Conservation (phyloP, 768 basidiomycete genomes). For the Psilocybe cyanescens region DNA sequence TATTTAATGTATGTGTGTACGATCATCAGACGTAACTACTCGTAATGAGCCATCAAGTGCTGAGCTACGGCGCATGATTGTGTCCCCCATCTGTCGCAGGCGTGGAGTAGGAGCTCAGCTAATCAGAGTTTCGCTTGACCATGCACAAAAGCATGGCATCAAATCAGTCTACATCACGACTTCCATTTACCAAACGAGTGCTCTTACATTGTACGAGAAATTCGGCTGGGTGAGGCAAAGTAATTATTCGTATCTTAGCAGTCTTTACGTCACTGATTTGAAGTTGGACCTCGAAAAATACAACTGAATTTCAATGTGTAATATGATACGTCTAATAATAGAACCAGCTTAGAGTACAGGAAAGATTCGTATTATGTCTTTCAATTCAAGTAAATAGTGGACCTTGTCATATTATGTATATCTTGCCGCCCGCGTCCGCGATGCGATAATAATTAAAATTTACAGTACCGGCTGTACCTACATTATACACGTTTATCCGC, state of each 20-base stretch:
- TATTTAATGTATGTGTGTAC: neutral
- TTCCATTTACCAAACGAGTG: conserved; percentile 1
- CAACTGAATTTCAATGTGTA: neutral
- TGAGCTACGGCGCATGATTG: conserved; percentile 27
- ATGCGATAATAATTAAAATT: no score
- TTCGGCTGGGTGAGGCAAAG: conserved; percentile 12
- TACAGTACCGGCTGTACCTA: no score
- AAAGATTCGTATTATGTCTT: no score
- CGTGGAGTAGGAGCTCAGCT: conserved; percentile 21
- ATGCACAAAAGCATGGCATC: conserved; percentile 15
- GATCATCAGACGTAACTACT: conserved; percentile 7
- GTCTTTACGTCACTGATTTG: neutral
- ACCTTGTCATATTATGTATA: no score
- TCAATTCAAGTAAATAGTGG: no score
- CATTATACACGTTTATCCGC: no score
- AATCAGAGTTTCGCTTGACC: conserved; percentile 9
- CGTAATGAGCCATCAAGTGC: conserved; percentile 12
- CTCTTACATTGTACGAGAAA: conserved; percentile 13
- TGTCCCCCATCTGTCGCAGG: conserved; percentile 23
- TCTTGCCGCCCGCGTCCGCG: no score
- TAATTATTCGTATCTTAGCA: neutral
- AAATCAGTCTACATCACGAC: conserved; percentile 6
- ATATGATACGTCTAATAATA: no score
- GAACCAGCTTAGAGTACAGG: no score
- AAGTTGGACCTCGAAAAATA: neutral